A percentile compares a stretch with the other conserved stretches of the same genome.
These are phyloP conservation scores for Solanum clarkiae DNA, from an alignment of 257 asterid species.

Conservation along the genomic window DNA sequence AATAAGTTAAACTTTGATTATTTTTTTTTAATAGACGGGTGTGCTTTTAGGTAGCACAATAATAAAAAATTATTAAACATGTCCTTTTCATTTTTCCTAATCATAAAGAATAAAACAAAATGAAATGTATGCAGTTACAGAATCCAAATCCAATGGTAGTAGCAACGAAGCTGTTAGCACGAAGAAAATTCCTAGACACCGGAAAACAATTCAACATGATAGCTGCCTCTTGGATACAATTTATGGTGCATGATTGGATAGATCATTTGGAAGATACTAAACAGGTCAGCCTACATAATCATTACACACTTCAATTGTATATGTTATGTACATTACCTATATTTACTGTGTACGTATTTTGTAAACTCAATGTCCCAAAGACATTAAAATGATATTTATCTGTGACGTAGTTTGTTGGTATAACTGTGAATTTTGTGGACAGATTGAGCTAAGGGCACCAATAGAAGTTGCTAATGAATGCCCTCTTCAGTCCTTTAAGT, in stretches of 20 bases:
- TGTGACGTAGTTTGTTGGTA: not conserved
- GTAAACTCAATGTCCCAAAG: not conserved
- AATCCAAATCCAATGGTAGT: constrained; percentile 12
- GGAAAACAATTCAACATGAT: constrained; percentile 60
- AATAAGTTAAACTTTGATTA: too few species aligned
- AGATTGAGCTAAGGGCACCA: constrained; percentile 46
- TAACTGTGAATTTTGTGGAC: not conserved
- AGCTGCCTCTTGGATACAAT: constrained; percentile 67
- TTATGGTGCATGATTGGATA: constrained; percentile 65
- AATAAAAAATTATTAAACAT: not conserved
- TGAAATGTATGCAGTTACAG: constrained; percentile 9
- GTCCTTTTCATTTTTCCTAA: not conserved
- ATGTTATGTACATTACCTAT: too few species aligned
- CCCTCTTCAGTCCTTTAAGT: constrained; percentile 45
- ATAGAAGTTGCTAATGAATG: constrained; percentile 36
- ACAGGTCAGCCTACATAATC: constrained; percentile 5
- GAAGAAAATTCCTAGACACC: constrained; percentile 14
- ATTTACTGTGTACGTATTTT: too few species aligned
- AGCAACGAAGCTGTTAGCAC: not conserved
- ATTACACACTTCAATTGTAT: too few species aligned
- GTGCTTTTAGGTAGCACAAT: not conserved
- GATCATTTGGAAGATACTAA: constrained; percentile 48
- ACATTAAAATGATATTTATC: not conserved
- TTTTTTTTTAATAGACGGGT: not conserved
- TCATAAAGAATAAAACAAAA: not conserved